These are phyloP conservation scores for Lactarius hatsudake DNA, from an alignment of 768 basidiomycete genomes.

Conservation along the genomic window DNA sequence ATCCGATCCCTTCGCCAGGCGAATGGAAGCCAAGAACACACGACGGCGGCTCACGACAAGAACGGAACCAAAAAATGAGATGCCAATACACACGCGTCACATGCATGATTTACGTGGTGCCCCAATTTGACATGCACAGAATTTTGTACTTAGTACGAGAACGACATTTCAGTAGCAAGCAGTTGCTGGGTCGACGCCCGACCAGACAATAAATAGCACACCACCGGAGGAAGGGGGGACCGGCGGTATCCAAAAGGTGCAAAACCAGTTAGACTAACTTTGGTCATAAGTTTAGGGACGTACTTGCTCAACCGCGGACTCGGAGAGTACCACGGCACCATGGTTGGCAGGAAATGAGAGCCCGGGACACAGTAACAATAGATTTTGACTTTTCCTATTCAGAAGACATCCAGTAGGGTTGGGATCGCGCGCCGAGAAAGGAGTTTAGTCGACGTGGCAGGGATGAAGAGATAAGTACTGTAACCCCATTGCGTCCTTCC, in stretches of 20 bases:
- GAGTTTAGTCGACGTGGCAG: not conserved
- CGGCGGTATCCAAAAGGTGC: too few relatives aligned
- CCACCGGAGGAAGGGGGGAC: too few relatives aligned
- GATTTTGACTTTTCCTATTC: not conserved
- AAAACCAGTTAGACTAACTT: not conserved
- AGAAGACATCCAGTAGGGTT: not conserved
- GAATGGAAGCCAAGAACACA: not conserved
- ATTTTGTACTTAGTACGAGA: too few relatives aligned
- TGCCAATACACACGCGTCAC: not conserved
- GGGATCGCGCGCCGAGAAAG: not conserved
- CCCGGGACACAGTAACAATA: not conserved
- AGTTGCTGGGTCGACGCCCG: too few relatives aligned
- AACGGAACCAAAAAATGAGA: not conserved
- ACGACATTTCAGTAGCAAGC: too few relatives aligned
- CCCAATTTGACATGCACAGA: not conserved
- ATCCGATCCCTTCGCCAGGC: not conserved
- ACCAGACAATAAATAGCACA: too few relatives aligned
- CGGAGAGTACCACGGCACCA: not conserved
- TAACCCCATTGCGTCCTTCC: too few relatives aligned
- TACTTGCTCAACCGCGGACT: not conserved
- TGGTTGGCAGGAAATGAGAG: not conserved
- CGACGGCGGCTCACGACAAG: not conserved
- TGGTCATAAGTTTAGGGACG: not conserved
- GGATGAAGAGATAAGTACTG: too few relatives aligned
- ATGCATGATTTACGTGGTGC: not conserved